Conservation (phyloP, 176 grass and related monocot genomes). For the Avena insularis region DNA sequence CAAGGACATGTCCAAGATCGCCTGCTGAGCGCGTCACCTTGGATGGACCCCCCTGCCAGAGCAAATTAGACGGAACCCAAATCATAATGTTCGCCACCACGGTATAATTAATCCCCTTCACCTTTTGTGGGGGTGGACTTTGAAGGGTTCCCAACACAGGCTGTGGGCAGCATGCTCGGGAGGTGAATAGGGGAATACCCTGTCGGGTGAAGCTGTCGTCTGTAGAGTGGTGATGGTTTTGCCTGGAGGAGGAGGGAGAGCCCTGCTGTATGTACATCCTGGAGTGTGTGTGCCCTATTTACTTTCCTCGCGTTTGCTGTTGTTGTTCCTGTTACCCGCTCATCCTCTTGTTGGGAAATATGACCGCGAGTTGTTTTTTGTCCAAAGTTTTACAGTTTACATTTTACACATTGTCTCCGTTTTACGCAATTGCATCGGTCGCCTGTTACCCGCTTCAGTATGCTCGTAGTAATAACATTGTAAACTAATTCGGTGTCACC, state of each 20-base stretch:
- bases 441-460: not conserved
- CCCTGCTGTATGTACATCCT: no score
- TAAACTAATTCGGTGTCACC: not conserved
- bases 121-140: constrained; percentile 15
- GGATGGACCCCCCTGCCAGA: not conserved
- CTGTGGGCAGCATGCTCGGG: constrained; percentile 10
- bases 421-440: not conserved
- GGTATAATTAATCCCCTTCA: constrained; percentile 9
- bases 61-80: not conserved
- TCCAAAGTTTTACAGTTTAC: not conserved
- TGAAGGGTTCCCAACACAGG: not conserved
- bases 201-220: no score
- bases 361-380: not conserved
- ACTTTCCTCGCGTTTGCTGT: no score
- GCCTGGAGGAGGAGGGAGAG: no score
- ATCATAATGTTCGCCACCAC: constrained; percentile 25
- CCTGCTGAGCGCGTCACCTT: constrained; percentile 49
- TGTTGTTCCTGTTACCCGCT: no score
- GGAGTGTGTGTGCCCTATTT: no score
- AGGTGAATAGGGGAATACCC: not conserved
- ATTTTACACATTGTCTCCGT: not conserved
- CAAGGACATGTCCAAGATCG: constrained; percentile 65
- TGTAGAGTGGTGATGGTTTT: no score
- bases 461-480: not conserved
- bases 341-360: no score